Evolutionary conservation across 2,329 filamentous ascomycete species (phyloP).

Genomic region (Arachnomyces sp.): DNA sequence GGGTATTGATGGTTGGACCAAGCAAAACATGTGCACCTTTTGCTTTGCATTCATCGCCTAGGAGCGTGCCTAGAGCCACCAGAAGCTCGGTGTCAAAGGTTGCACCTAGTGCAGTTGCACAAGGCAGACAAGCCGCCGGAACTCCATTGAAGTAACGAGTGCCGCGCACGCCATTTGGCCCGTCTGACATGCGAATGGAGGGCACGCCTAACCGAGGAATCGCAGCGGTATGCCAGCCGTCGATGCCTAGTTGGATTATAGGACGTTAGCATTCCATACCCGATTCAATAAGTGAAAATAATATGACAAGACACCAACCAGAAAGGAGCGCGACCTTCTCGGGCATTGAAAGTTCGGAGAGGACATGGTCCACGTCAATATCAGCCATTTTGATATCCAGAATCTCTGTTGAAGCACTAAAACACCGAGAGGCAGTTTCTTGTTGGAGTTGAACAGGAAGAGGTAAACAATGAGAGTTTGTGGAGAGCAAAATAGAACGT

Average conservation of each 20-base stretch:
- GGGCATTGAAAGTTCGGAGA: constrained; percentile 12
- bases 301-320: constrained; percentile 8
- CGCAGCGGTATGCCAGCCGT: constrained; percentile 63
- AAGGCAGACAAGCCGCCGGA: constrained; percentile 55
- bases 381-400: constrained; percentile 7
- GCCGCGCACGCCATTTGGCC: constrained; percentile 62
- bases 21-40: constrained; percentile 54
- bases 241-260: constrained; percentile 40
- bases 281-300: neutral
- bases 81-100: constrained; percentile 52
- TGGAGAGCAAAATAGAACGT: too few species aligned
- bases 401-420: neutral
- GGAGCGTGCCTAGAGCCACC: constrained; percentile 52
- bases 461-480: too few species aligned
- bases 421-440: too few species aligned
- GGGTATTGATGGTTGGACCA: constrained; percentile 58
- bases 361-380: constrained; percentile 16
- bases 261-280: neutral
- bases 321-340: constrained; percentile 18
- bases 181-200: constrained; percentile 59
- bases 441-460: too few species aligned
- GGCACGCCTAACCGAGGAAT: constrained; percentile 56
- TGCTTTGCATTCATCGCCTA: constrained; percentile 57
- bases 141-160: constrained; percentile 61
- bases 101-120: constrained; percentile 50